phyloP scores from a whole-genome alignment of 2,329 filamentous ascomycete species.

The Microdochium paspali region DNA sequence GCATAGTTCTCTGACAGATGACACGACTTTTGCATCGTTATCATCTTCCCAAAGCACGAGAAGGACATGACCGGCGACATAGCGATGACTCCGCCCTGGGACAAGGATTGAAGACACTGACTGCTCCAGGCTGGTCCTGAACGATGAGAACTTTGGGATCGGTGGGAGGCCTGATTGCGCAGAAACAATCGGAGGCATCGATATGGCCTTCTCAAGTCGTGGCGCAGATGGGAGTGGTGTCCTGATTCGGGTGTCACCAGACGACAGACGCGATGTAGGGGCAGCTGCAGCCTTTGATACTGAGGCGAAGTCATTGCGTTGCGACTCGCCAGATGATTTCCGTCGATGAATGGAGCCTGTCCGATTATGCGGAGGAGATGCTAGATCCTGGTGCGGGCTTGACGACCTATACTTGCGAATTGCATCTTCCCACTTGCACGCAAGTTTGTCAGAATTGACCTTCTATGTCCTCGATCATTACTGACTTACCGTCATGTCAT shows the following conservation, averaged over 20 bases:
- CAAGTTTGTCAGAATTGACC: no score
- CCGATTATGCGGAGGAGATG: conserved; percentile 18
- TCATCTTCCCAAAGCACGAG: conserved; percentile 49
- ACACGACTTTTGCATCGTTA: conserved; percentile 29
- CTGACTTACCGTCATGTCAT: conserved; percentile 38
- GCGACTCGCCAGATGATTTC: conserved; percentile 20
- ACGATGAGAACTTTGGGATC: conserved; percentile 16
- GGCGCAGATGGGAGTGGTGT: conserved; percentile 48
- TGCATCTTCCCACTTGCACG: conserved; percentile 45
- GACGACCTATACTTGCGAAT: conserved; percentile 43
- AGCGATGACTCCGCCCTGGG: conserved; percentile 31
- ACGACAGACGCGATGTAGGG: conserved; percentile 21
- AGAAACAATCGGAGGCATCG: conserved; percentile 18
- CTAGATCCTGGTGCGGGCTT: conserved; percentile 42
- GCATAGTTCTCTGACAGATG: conserved; percentile 35
- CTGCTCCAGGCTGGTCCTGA: neutral
- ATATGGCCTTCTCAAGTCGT: conserved; percentile 39
- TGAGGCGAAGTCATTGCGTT: conserved; percentile 45
- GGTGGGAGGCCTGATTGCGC: conserved; percentile 32
- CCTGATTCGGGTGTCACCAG: conserved; percentile 40
- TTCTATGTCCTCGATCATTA: no score
- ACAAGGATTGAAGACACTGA: neutral
- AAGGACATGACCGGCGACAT: conserved; percentile 41
- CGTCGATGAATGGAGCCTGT: neutral
- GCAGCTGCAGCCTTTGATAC: conserved; percentile 17